Evolutionary conservation across 1,284 basidiomycete species (phyloP).

Genomic region (Ceratobasidium sp.): DNA sequence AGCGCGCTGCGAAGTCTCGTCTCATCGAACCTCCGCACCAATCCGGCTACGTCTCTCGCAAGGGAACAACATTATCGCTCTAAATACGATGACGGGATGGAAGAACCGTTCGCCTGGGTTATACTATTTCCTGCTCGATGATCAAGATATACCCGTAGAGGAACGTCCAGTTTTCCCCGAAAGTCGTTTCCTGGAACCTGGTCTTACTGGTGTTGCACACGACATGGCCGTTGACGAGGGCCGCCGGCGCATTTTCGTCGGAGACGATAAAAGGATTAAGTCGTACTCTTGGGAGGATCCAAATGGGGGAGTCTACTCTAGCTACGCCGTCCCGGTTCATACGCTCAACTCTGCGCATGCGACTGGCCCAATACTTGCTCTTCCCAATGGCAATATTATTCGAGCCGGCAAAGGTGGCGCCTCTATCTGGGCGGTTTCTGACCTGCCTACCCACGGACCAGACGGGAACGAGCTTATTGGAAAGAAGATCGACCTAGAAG

Average conservation of each 20-base stretch:
- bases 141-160: not conserved
- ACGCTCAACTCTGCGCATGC: slow-evolving; percentile 22
- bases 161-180: not conserved
- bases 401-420: slow-evolving; percentile 20
- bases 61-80: not conserved
- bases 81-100: not conserved
- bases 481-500: not conserved
- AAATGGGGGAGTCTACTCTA: not conserved
- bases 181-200: not conserved
- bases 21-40: not conserved
- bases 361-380: not conserved
- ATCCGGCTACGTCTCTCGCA: not conserved
- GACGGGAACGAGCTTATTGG: slow-evolving; percentile 12
- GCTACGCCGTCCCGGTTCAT: slow-evolving; percentile 6
- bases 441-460: slow-evolving; percentile 20
- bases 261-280: slow-evolving; percentile 25
- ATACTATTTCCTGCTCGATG: slow-evolving; percentile 14
- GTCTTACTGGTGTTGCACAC: slow-evolving; percentile 14
- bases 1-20: slow-evolving; percentile 25
- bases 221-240: slow-evolving; percentile 16
- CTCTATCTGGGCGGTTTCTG: slow-evolving; percentile 19
- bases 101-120: slow-evolving; percentile 5
- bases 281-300: slow-evolving; percentile 6
- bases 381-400: slow-evolving; percentile 33
- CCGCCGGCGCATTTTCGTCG: slow-evolving; percentile 16